phyloP scores from a whole-genome alignment of 2,329 filamentous ascomycete species.

The Pestalotiopsis sp. region DNA sequence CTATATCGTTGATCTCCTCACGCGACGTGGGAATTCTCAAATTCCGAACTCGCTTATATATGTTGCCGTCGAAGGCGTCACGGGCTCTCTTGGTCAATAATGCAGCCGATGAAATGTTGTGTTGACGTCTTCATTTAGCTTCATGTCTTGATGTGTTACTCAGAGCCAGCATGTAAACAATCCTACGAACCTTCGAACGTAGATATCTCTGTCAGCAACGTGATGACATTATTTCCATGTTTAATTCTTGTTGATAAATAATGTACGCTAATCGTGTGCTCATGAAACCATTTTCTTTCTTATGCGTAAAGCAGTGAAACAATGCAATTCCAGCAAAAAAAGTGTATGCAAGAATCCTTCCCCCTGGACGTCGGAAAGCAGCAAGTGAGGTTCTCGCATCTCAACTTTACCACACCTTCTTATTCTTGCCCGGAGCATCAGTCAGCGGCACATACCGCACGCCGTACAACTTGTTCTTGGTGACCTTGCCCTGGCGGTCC shows the following conservation, averaged over 20 bases:
- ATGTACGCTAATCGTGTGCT: no score
- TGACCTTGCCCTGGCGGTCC: slow-evolving; percentile 63
- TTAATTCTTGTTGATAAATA: no score
- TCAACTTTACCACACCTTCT: background rate
- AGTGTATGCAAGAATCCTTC: no score
- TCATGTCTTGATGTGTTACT: no score
- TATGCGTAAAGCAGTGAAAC: no score
- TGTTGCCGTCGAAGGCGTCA: background rate
- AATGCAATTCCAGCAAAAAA: no score
- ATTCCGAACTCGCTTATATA: background rate
- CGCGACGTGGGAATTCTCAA: background rate
- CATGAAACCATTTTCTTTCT: no score
- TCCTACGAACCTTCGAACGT: no score
- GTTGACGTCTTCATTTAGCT: background rate
- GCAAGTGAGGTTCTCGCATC: background rate
- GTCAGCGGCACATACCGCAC: slow-evolving; percentile 80
- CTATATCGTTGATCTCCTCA: background rate
- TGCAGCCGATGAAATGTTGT: background rate
- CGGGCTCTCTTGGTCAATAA: background rate
- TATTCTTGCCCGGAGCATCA: slow-evolving; percentile 57
- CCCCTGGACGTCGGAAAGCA: no score
- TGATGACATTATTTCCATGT: no score
- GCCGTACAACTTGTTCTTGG: slow-evolving; percentile 65
- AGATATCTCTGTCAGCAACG: no score
- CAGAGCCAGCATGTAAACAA: no score